Evolutionary conservation across 83 land plant genomes (phyloP), one percentile per base, ranked within the genome.

Genomic region (Picea abies): DNA sequence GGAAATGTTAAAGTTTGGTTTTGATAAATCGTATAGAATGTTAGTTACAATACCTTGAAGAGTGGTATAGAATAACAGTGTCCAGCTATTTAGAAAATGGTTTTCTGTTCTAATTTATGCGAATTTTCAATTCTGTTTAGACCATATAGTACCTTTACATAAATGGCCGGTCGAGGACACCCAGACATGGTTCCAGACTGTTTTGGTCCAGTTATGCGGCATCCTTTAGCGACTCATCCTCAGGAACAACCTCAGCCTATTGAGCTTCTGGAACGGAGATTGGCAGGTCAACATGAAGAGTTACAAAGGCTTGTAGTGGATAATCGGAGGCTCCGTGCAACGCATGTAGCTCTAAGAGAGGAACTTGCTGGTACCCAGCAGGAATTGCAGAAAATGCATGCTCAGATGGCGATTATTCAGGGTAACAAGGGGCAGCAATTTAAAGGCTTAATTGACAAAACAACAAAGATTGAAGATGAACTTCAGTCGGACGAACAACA

Each of bases 261-360:
- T 52, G 88, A 84, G 23, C 23, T 87, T 5, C 29, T 87, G 41
- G 93, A 89, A 77, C 85, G 87, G 35, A 92, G 91, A 39, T 56
- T 91, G 20, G 86, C 87, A 26, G 76, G 68, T 39, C 97, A 93
- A 82, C 87, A 73, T 72, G 84, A 86, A 41, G 97, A 93, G 64
- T 84, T 89, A 78, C 90, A 95, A 60, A 84, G 76, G 44, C 90
- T 93, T 76, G 81, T 82, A 0, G 73, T 62, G 58, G 96, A 93
- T 35, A 95, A 93, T 68, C 91, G 87, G 77, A 87, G 90, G 81
- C 79, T 95, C 78, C 93, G 90, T 20, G 82, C 90, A 60, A 81
- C 88, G 4, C 89, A 91, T 87, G 84, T 83, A 2, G 77, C 92
- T 11, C 77, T 93, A 63, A 84, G 96, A 79, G 90, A 89, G 82